phyloP scores from a whole-genome alignment of 2,329 filamentous ascomycete genomes.

The Aspergillus phoenicis region DNA sequence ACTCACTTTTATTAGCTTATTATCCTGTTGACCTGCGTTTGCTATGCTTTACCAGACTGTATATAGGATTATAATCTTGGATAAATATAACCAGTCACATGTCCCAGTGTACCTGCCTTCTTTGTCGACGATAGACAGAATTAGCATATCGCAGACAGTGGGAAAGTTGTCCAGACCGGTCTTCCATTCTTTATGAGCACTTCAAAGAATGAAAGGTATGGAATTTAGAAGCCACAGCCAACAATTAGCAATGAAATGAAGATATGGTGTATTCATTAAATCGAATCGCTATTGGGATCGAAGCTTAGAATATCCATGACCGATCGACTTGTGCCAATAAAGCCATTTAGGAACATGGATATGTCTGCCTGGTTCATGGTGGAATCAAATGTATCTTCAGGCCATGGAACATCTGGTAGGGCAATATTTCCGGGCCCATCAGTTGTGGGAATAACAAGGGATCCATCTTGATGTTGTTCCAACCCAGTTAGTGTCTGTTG shows the following conservation, averaged over 20 bases:
- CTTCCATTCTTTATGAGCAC: no score
- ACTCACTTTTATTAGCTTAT: no score
- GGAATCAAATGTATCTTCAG: slow-evolving; percentile 25
- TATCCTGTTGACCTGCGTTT: no score
- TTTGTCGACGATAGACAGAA: no score
- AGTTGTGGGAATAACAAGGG: slow-evolving; percentile 22
- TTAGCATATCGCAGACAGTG: no score
- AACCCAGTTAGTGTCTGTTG: slow-evolving; percentile 27
- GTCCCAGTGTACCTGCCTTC: no score
- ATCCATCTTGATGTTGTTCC: slow-evolving; percentile 27
- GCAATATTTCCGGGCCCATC: slow-evolving; percentile 24
- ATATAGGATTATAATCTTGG: no score
- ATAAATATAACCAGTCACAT: no score
- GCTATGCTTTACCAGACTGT: no score
- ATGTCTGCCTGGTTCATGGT: slow-evolving; percentile 28
- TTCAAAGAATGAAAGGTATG: no score
- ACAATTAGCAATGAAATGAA: not conserved
- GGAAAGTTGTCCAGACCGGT: no score
- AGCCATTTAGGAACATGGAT: slow-evolving; percentile 32
- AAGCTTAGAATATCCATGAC: slow-evolving; percentile 30
- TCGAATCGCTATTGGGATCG: slow-evolving; percentile 18
- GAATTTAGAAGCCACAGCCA: not conserved
- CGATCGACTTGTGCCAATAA: slow-evolving; percentile 29
- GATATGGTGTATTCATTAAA: not conserved
- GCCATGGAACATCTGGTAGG: slow-evolving; percentile 28